phyloP scores from a whole-genome alignment of 139 green algal species.

The Zygnema circumcarinatum region DNA sequence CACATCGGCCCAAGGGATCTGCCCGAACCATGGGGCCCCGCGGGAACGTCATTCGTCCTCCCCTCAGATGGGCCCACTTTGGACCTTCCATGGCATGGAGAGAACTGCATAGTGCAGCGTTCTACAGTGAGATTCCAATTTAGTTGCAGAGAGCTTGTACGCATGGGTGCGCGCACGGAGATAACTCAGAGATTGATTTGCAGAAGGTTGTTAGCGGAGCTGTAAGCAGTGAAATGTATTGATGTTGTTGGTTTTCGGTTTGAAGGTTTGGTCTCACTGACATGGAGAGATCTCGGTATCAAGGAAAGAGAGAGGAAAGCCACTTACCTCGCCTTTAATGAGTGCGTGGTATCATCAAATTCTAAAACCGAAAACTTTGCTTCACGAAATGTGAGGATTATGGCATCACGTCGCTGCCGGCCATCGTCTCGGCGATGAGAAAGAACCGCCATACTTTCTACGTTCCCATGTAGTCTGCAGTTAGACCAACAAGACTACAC shows the following conservation, averaged over 20 bases:
- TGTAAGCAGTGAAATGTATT: no score
- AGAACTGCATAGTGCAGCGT: slow-evolving; percentile 44
- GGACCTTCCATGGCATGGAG: slow-evolving; percentile 85
- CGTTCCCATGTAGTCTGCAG: slow-evolving; percentile 47
- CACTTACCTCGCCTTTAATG: not conserved
- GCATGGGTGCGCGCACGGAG: slow-evolving; percentile 8
- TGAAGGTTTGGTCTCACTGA: no score
- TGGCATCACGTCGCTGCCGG: slow-evolving; percentile 57
- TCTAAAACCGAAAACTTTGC: slow-evolving; percentile 87
- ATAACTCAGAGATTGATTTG: no score
- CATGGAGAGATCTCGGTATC: no score
- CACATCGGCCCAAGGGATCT: slow-evolving; percentile 83
- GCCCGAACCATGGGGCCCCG: slow-evolving; percentile 67
- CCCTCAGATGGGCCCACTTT: slow-evolving; percentile 38
- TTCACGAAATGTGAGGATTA: slow-evolving; percentile 86
- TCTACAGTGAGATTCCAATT: not conserved
- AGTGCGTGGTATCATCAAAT: slow-evolving; percentile 73
- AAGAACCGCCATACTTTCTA: slow-evolving; percentile 54
- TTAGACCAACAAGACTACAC: no score
- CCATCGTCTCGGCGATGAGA: slow-evolving; percentile 25
- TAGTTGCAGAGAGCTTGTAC: slow-evolving; percentile 1
- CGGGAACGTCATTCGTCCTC: slow-evolving; percentile 49
- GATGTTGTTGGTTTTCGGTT: no score
- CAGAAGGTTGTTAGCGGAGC: no score
- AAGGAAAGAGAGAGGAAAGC: no score